phyloP scores from a whole-genome alignment of 768 basidiomycete species.

The Naganishia kalamii region DNA sequence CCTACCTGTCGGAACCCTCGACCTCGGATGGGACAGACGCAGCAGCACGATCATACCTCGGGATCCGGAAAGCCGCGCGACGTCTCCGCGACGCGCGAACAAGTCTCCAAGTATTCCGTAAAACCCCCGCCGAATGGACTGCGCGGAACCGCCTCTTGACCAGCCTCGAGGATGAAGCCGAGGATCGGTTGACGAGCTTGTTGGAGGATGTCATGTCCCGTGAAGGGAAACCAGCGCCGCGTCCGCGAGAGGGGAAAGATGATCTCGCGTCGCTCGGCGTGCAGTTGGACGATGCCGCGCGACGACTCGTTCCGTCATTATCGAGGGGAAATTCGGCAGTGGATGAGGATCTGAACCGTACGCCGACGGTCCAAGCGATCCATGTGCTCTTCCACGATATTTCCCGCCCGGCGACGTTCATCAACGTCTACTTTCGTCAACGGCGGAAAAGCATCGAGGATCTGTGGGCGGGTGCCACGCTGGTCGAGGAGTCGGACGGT shows the following conservation, averaged over 20 bases:
- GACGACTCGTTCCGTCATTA: not conserved
- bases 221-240: not conserved
- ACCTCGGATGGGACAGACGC: conserved; percentile 66
- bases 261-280: conserved; percentile 4
- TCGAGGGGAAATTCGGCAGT: not conserved
- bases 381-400: conserved; percentile 2
- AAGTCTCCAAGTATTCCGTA: conserved; percentile 86
- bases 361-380: not conserved
- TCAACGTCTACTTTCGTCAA: conserved; percentile 7
- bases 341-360: not conserved
- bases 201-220: not conserved
- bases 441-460: not conserved
- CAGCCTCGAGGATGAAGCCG: conserved; percentile 89
- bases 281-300: conserved; percentile 5
- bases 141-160: conserved; percentile 76
- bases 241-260: not conserved
- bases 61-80: conserved; percentile 63
- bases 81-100: conserved; percentile 80
- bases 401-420: not conserved
- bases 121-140: conserved; percentile 78
- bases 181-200: conserved; percentile 53
- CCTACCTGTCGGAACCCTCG: conserved; percentile 54
- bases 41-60: not conserved
- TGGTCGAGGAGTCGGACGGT: not conserved
- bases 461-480: not conserved